A percentile compares a stretch with the other conserved stretches of the same genome.
phyloP scores from a whole-genome alignment of 164 flowering plant genomes.

The Tetrastigma voinierianum region DNA sequence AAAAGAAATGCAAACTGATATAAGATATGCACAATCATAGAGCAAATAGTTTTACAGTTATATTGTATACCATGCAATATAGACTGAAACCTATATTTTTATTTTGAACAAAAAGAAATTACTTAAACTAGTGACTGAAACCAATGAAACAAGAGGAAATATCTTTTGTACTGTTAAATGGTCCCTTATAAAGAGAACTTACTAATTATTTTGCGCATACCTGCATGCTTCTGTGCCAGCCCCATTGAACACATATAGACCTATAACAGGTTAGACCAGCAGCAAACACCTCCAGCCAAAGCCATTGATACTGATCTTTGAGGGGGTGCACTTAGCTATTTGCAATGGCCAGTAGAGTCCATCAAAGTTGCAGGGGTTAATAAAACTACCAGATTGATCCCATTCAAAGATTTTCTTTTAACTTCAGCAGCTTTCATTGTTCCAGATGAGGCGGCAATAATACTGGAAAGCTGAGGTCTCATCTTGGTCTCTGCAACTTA shows the following conservation, averaged over 20 bases:
- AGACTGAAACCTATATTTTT: too few relatives aligned
- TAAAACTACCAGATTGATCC: conserved; percentile 69
- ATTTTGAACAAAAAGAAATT: too few relatives aligned
- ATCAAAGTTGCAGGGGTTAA: conserved; percentile 83
- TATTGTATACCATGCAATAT: too few relatives aligned
- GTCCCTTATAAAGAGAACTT: conserved; percentile 14
- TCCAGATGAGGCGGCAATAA: conserved; percentile 71
- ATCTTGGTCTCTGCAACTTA: conserved; percentile 64
- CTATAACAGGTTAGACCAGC: conserved; percentile 59
- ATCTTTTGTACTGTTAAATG: too few relatives aligned
- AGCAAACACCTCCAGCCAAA: conserved; percentile 68
- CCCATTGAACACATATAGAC: conserved; percentile 69
- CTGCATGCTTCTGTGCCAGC: conserved; percentile 70
- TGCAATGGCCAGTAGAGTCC: conserved; percentile 66
- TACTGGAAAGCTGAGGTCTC: conserved; percentile 60
- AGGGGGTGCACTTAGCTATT: conserved; percentile 89
- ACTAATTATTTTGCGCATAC: conserved; percentile 48
- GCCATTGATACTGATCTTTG: conserved; percentile 83
- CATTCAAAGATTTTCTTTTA: conserved; percentile 64
- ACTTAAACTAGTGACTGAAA: too few relatives aligned
- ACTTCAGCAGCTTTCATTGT: conserved; percentile 84
- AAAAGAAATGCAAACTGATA: too few relatives aligned
- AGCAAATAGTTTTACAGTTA: too few relatives aligned
- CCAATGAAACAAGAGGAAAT: too few relatives aligned
- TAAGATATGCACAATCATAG: too few relatives aligned